phyloP scores from a whole-genome alignment of 2,329 filamentous ascomycete species.

The Falciphora oryzae region DNA sequence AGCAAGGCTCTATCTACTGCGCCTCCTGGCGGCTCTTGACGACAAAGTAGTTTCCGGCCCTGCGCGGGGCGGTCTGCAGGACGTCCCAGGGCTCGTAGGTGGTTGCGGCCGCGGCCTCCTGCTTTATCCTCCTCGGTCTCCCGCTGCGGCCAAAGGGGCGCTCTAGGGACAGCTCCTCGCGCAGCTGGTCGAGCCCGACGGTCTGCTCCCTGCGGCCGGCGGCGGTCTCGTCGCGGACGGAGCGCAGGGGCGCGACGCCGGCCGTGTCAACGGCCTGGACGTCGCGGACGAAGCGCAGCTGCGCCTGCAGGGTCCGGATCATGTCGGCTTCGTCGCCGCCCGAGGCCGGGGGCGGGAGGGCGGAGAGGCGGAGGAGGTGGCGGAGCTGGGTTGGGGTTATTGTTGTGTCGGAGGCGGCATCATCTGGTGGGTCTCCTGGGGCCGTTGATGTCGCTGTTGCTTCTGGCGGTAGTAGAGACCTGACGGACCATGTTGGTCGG shows the following conservation, averaged over 20 bases:
- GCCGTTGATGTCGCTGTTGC: neutral
- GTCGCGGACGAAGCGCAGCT: constrained; percentile 85
- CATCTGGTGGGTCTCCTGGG: constrained; percentile 12
- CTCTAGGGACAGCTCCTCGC: constrained; percentile 53
- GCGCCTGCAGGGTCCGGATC: constrained; percentile 68
- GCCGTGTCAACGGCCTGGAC: constrained; percentile 74
- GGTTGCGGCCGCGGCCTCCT: constrained; percentile 33
- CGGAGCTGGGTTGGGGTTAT: constrained; percentile 65
- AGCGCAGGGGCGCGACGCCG: constrained; percentile 65
- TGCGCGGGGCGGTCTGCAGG: constrained; percentile 58
- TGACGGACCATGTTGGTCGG: constrained; percentile 77
- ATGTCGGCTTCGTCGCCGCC: constrained; percentile 61
- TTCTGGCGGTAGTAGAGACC: constrained; percentile 52
- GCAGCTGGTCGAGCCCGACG: constrained; percentile 52
- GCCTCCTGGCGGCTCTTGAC: constrained; percentile 50
- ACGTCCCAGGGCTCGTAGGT: constrained; percentile 61
- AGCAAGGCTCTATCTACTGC: neutral
- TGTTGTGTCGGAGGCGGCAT: constrained; percentile 21
- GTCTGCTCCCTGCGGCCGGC: constrained; percentile 49
- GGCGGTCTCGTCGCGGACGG: constrained; percentile 74
- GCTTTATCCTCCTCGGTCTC: constrained; percentile 33
- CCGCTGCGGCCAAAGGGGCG: constrained; percentile 50
- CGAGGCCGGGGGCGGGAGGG: constrained; percentile 66
- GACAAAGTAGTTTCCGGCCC: constrained; percentile 68
- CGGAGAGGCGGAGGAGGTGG: constrained; percentile 84